Base-by-base conservation (phyloP, 768 basidiomycete species). In the Lactifluus echinatus region DNA sequence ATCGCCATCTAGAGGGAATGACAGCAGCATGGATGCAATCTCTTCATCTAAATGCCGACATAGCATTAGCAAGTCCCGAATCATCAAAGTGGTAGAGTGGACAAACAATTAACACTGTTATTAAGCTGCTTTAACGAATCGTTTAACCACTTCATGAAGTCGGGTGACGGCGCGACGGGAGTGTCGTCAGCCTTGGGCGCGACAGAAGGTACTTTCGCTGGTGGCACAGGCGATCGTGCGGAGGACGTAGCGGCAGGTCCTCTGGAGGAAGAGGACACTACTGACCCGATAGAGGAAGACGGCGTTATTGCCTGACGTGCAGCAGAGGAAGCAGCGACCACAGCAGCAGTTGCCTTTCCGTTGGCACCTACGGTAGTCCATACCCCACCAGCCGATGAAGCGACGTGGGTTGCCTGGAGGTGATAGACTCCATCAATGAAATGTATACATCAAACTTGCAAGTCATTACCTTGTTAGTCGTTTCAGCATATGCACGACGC, bases 21-120 rank as follows among this genome's bases (percentile, higher is more conserved):
- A 84, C 24, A 99, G 79, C 23, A 99, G 75, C 92, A 98, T 95
- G 45, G 89, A 85, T 66, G 92, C 85, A 68, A 98, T 93, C 64
- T 98, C 96, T 69, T 98, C 96, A 52, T 95, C 94, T 96, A 65
- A 50, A 37, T 33, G 39, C 8, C 28, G 17, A 23, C 24, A 33
- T 23, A 23, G 54, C 8, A 55, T 57, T 58, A 49, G 37, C 36
- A 19, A 37, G 40, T 28, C 50, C 21, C n/a, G 39, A 29, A n/a
- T 40, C 6, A 21, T 29, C 50, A 3, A 33, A 15, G 21, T 31
- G 33, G 51, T 12, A 43, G 24, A 28, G 36, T 28, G 29, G 21
- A 67, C 79, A 55, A 66, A 90, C 89, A 79, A 65, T 89, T 88
- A 48, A 89, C 86, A 19, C 79, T 74, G 68, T 72, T 77, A 70